Evolutionary conservation across 2,329 filamentous ascomycete genomes (phyloP).

Genomic region (Sphaerulina populicola): DNA sequence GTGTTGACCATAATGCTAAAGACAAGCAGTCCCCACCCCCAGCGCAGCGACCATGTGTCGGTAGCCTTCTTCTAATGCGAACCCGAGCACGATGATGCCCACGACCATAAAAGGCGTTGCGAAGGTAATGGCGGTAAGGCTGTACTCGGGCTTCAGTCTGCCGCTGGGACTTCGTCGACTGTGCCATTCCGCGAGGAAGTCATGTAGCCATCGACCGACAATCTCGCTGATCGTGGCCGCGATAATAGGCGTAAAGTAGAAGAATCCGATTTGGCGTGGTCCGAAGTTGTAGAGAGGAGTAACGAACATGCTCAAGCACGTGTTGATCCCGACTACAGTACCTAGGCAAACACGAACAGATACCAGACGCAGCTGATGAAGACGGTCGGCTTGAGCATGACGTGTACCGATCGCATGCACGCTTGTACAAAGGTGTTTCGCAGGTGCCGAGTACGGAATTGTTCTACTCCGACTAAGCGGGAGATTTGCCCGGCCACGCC

Average conservation of each 20-base stretch:
- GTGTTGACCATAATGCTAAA: constrained; percentile 16
- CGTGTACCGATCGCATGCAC: constrained; percentile 7
- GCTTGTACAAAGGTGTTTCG: constrained; percentile 8
- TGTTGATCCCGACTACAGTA: constrained; percentile 24
- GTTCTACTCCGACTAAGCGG: constrained; percentile 13
- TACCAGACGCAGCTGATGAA: constrained; percentile 9
- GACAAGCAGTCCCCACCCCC: constrained; percentile 13
- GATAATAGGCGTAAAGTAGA: constrained; percentile 29
- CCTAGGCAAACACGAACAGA: constrained; percentile 21
- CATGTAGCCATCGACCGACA: constrained; percentile 27
- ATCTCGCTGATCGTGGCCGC: constrained; percentile 23
- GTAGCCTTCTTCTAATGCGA: constrained; percentile 5
- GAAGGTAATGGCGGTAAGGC: constrained; percentile 8
- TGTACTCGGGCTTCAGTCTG: constrained; percentile 11
- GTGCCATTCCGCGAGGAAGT: constrained; percentile 18
- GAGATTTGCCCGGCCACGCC: constrained; percentile 15
- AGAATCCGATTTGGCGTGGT: constrained; percentile 13
- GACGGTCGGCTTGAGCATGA: constrained; percentile 9
- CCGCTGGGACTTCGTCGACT: neutral
- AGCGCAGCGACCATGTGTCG: constrained; percentile 12
- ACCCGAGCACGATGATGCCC: constrained; percentile 9
- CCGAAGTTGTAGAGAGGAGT: constrained; percentile 19
- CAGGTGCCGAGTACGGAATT: constrained; percentile 10
- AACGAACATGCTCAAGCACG: constrained; percentile 17
- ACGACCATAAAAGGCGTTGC: constrained; percentile 9